Percentiles rank a stretch among this genome's conserved stretches.
Evolutionary conservation across 345 rosid species (phyloP).

Genomic region (Durio zibethinus): DNA sequence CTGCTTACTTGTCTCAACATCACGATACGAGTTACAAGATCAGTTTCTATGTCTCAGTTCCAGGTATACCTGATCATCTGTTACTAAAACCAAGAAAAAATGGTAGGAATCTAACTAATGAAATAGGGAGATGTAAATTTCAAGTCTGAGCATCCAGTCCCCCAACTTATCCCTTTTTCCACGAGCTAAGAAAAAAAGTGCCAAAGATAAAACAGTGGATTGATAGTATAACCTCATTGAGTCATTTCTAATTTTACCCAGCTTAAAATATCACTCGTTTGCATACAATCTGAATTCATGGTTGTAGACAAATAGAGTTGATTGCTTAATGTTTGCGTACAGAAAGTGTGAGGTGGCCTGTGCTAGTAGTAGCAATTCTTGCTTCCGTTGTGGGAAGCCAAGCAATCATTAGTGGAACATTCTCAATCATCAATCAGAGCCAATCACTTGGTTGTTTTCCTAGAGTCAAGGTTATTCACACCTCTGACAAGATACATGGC

Average conservation of each 20-base stretch:
- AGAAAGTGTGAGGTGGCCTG: conserved; percentile 83
- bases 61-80: conserved; percentile 44
- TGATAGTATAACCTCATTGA: not conserved
- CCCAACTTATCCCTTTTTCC: not conserved
- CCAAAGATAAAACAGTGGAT: not conserved
- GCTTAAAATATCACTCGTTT: not conserved
- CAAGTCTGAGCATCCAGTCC: not conserved
- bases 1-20: conserved; percentile 91
- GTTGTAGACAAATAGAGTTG: not conserved
- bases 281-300: not conserved
- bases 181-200: not conserved
- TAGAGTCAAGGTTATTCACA: conserved; percentile 94
- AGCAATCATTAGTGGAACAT: conserved; percentile 97
- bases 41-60: conserved; percentile 88
- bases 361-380: conserved; percentile 80
- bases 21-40: conserved; percentile 58
- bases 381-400: conserved; percentile 99
- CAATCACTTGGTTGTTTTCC: conserved; percentile 99
- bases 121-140: not conserved
- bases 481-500: conserved; percentile 95
- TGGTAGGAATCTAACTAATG: conserved; percentile 1
- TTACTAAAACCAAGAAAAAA: not conserved
- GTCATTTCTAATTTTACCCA: not conserved
- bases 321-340: conserved; percentile 23
- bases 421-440: conserved; percentile 98